These are phyloP conservation scores for Albophoma yamanashiensis DNA, from an alignment of 2,329 filamentous ascomycete genomes.

Conservation along the genomic window DNA sequence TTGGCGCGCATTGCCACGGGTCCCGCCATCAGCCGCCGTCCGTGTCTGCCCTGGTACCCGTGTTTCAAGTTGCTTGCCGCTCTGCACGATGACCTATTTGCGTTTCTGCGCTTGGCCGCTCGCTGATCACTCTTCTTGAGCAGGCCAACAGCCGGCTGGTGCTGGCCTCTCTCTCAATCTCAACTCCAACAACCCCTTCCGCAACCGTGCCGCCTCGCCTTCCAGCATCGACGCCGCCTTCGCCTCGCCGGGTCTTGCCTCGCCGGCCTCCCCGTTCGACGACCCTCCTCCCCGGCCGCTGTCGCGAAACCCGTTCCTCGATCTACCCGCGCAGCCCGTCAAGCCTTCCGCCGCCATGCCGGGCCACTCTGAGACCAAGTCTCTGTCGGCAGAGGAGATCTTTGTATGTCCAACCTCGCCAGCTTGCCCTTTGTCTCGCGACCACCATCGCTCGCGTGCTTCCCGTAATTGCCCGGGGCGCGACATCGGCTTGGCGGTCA, in stretches of 20 bases:
- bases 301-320: constrained; percentile 69
- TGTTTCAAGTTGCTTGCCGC: constrained; percentile 10
- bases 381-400: constrained; percentile 54
- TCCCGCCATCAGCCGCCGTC: background rate
- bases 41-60: constrained; percentile 7
- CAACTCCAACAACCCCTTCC: constrained; percentile 74
- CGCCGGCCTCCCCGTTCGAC: constrained; percentile 47
- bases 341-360: constrained; percentile 40
- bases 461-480: background rate
- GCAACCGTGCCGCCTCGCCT: constrained; percentile 60
- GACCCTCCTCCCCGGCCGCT: constrained; percentile 48
- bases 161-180: constrained; percentile 51
- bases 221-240: constrained; percentile 22
- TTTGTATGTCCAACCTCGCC: constrained; percentile 51
- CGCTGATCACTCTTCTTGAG: constrained; percentile 4
- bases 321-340: constrained; percentile 32
- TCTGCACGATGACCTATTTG: background rate
- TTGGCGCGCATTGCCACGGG: constrained; percentile 1
- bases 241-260: constrained; percentile 25
- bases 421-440: constrained; percentile 3
- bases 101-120: background rate
- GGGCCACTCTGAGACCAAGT: constrained; percentile 30
- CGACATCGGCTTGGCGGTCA: background rate
- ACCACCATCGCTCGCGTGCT: background rate
- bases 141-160: constrained; percentile 8